These are phyloP conservation scores for Tagetes erecta DNA, from an alignment of 129 eudicot genomes.

Conservation along the genomic window DNA sequence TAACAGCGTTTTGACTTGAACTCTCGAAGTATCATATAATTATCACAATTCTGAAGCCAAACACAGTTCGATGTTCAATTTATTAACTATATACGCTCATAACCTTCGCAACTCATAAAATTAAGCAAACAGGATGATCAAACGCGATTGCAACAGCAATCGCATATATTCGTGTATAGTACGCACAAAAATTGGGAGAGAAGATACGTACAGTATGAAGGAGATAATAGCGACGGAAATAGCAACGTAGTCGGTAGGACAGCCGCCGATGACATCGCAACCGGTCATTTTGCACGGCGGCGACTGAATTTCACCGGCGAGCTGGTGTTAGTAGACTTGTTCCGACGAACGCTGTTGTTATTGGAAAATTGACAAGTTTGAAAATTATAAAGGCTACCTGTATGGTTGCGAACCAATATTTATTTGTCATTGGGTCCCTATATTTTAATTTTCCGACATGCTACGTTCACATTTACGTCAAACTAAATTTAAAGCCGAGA, in stretches of 20 bases:
- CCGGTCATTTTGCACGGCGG: constrained; percentile 27
- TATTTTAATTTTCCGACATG: too few relatives aligned
- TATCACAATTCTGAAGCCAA: too few relatives aligned
- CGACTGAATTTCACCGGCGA: constrained; percentile 21
- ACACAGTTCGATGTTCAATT: too few relatives aligned
- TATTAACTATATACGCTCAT: too few relatives aligned
- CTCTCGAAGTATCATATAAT: too few relatives aligned
- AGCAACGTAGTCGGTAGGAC: constrained; percentile 83
- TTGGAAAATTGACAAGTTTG: background rate
- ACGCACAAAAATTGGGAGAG: constrained; percentile 20
- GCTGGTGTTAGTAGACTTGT: background rate
- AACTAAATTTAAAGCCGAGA: too few relatives aligned
- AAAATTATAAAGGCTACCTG: too few relatives aligned
- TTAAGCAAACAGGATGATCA: background rate
- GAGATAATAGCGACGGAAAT: constrained; percentile 53
- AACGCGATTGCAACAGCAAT: constrained; percentile 46
- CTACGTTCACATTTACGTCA: too few relatives aligned
- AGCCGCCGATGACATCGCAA: constrained; percentile 52
- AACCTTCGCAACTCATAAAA: too few relatives aligned
- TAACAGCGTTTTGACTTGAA: too few relatives aligned
- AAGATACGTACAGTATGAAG: constrained; percentile 47
- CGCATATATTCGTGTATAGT: background rate
- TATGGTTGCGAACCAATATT: too few relatives aligned
- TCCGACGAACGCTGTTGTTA: constrained; percentile 19
- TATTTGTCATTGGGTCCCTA: too few relatives aligned